These are phyloP conservation scores for Physaria fendleri DNA, from an alignment of 345 rosid species.

Conservation along the genomic window DNA sequence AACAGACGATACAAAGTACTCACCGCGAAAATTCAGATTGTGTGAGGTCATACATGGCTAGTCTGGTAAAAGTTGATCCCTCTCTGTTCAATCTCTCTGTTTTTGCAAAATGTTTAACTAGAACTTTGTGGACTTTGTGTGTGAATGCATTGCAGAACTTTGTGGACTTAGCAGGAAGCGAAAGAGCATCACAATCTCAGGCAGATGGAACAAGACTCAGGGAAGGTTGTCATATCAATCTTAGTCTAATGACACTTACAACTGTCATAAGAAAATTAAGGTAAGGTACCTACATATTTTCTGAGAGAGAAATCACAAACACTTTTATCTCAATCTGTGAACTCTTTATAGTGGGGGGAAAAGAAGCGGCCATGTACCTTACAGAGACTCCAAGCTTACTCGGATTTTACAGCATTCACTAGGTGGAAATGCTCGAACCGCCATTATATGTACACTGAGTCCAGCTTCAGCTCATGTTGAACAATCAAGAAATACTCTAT, in stretches of 20 bases:
- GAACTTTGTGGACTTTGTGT: conserved; percentile 59
- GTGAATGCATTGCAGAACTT: conserved; percentile 65
- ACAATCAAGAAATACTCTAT: conserved; percentile 95
- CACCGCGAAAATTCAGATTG: conserved; percentile 91
- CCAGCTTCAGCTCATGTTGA: conserved; percentile 87
- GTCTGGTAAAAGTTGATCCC: conserved; percentile 56
- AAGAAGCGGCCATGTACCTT: conserved; percentile 91
- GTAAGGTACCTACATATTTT: conserved; percentile 32
- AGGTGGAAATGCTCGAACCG: conserved; percentile 99
- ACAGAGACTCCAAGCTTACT: conserved; percentile 96
- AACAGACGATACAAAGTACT: conserved; percentile 85
- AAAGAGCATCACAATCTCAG: conserved; percentile 95
- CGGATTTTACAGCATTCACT: conserved; percentile 97
- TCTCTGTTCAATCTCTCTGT: not conserved
- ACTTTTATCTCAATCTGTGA: conserved; percentile 3
- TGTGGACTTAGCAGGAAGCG: conserved; percentile 99
- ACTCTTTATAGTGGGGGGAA: conserved; percentile 67
- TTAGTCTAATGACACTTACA: conserved; percentile 97
- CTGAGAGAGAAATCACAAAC: not conserved
- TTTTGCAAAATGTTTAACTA: not conserved
- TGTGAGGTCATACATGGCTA: conserved; percentile 91
- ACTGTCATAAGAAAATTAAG: conserved; percentile 97
- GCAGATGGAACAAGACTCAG: conserved; percentile 95
- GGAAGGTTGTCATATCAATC: conserved; percentile 99
- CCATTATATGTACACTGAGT: conserved; percentile 94